Evolutionary conservation across 2,329 filamentous ascomycete genomes (phyloP), one percentile per base, ranked within the genome.

Genomic region (Colletotrichum sp.): DNA sequence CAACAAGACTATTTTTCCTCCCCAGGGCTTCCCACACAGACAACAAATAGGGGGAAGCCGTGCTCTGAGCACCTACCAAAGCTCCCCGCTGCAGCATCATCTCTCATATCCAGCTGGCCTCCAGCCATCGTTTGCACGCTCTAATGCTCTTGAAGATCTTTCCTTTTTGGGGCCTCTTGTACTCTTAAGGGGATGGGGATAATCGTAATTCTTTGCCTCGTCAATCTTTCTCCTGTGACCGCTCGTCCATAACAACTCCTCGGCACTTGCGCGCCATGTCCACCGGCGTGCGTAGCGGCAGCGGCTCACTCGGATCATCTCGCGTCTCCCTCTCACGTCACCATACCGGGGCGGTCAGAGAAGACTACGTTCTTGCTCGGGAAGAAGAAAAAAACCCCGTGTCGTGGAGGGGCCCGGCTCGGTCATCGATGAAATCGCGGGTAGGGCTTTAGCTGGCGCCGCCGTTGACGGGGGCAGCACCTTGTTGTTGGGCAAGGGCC

Each of bases 401-500:
- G 36, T 39, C 64, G 71, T 67, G 44, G 73, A 76, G 73, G 70
- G 73, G 73, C 73, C 73, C 73, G 73, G 73, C 73, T 76, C 70
- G 73, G 73, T 76, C 73, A 76, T 76, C 73, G 73, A 76, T 76
- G 71, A 75, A 68, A 75, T 71, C 67, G 60, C 71, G 59, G 65
- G 62, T 75, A 71, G 60, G 72, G 71, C 66, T 71, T 71, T 79
- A 79, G 62, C 76, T 79, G 52, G 72, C 78, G 24, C 79, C 77
- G 8, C 75, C 78, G 39, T 79, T 78, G 36, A 77, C 68, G 15
- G 66, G 65, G 64, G 79, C 71, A 76, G 80, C 39, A 79, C 81
- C 76, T 78, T 78, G 79, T 76, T 76, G 69, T 36, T 80, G 78
- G n/a, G 78, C 78, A 34, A 80, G 79, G 15, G 80, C 79, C 60